Evolutionary conservation across 305 asterid genomes (phyloP).

Genomic region (Fraxinus ornus): DNA sequence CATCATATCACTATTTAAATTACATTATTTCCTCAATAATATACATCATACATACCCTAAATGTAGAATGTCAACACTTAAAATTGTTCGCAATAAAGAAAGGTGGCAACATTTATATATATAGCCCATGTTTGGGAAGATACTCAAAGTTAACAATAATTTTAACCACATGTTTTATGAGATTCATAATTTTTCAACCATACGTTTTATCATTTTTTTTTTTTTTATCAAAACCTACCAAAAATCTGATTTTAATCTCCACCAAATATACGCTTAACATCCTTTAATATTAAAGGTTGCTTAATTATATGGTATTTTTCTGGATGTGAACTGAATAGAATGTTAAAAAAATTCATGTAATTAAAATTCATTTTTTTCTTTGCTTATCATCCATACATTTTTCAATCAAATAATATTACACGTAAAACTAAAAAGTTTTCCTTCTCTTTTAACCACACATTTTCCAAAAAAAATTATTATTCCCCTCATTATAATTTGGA

Average conservation of each 20-base stretch:
- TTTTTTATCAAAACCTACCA: neutral
- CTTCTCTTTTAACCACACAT: neutral
- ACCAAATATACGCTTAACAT: neutral
- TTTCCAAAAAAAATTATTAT: neutral
- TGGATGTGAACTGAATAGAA: neutral
- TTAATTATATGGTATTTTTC: neutral
- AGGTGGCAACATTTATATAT: neutral
- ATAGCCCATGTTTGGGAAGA: neutral
- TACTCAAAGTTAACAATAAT: no score
- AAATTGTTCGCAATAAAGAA: neutral
- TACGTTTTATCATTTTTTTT: no score
- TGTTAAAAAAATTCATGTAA: neutral
- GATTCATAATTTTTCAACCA: neutral
- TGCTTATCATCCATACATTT: neutral
- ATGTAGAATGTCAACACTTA: neutral
- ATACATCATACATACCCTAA: no score
- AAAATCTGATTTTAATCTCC: neutral
- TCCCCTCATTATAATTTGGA: neutral
- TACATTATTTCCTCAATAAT: no score
- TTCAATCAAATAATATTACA: no score
- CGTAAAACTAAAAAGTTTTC: no score
- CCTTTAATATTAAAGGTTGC: neutral
- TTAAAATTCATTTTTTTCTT: neutral
- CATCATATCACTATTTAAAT: no score
- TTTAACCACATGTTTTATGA: neutral